Conservation (phyloP, 192 early-diverging fungal species). For the Backusella liffmaniae region DNA sequence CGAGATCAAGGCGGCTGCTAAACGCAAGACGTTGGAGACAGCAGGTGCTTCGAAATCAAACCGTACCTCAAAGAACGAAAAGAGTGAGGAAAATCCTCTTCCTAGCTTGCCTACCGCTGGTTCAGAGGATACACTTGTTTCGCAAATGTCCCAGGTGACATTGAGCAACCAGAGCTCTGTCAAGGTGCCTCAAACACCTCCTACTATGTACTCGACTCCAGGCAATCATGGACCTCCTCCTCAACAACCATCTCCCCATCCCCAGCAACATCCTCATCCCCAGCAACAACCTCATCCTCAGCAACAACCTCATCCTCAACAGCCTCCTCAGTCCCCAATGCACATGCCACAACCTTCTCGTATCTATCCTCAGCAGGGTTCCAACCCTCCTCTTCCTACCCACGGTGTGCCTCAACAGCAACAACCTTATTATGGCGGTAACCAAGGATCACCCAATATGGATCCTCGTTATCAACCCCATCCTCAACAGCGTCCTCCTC, state of each 20-base stretch:
- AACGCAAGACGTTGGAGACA: slow-evolving; percentile 29
- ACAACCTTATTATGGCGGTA: neutral
- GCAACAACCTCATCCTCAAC: neutral
- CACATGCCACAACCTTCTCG: slow-evolving; percentile 15
- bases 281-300: slow-evolving; percentile 5
- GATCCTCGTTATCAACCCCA: slow-evolving; percentile 7
- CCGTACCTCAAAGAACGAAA: neutral
- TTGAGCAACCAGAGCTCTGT: slow-evolving; percentile 7
- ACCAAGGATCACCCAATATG: neutral
- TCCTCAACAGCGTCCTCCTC: neutral
- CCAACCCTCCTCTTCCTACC: slow-evolving; percentile 1
- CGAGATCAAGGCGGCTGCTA: slow-evolving; percentile 68
- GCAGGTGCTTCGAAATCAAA: slow-evolving; percentile 16
- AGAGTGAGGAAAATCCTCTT: neutral
- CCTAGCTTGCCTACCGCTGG: neutral
- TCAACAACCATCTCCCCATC: neutral
- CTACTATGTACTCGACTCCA: slow-evolving; percentile 10
- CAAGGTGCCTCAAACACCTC: slow-evolving; percentile 17
- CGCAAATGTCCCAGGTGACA: slow-evolving; percentile 13
- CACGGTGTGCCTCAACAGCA: slow-evolving; percentile 15
- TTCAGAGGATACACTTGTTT: slow-evolving; percentile 1
- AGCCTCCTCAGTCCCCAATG: neutral
- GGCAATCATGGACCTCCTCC: neutral
- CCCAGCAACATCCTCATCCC: neutral
- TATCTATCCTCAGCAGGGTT: neutral